Percentiles rank a stretch among this genome's conserved stretches.
phyloP scores from a whole-genome alignment of 2,329 filamentous ascomycete genomes.

The Malbranchea cinnamomea region DNA sequence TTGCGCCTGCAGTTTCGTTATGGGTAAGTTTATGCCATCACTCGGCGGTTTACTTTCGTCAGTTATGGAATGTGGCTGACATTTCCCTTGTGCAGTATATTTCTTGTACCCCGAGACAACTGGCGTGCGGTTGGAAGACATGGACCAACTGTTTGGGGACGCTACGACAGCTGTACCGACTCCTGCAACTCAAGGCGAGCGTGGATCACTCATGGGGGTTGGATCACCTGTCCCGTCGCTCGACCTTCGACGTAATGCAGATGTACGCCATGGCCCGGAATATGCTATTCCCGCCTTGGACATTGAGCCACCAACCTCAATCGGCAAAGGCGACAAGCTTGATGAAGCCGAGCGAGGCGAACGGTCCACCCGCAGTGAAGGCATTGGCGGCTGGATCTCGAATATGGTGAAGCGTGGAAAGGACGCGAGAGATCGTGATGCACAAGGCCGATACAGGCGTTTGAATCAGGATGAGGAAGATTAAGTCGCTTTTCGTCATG shows the following conservation, averaged over 20 bases:
- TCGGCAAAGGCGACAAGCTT: constrained; percentile 31
- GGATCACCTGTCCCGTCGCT: constrained; percentile 69
- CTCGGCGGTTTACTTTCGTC: constrained; percentile 1
- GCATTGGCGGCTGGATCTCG: constrained; percentile 55
- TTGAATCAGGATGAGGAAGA: constrained; percentile 33
- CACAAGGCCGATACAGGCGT: constrained; percentile 28
- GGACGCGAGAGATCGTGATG: constrained; percentile 21
- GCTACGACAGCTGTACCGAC: constrained; percentile 72
- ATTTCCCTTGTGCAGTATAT: constrained; percentile 50
- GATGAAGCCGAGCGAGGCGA: constrained; percentile 17
- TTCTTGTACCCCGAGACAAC: constrained; percentile 97
- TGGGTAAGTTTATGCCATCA: constrained; percentile 51
- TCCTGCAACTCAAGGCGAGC: constrained; percentile 61
- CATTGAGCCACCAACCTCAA: constrained; percentile 55
- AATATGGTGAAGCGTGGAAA: constrained; percentile 44
- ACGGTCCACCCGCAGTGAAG: constrained; percentile 30
- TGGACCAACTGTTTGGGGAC: constrained; percentile 90
- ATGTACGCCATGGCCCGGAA: constrained; percentile 39
- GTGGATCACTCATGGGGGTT: constrained; percentile 63
- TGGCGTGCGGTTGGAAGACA: constrained; percentile 87
- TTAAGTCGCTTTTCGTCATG: too few relatives aligned
- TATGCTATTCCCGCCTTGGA: constrained; percentile 65
- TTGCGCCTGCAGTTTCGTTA: constrained; percentile 85
- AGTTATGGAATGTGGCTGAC: not conserved
- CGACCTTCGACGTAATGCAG: constrained; percentile 42